phyloP scores from a whole-genome alignment of 768 basidiomycete species.

The Lentinula aciculospora region DNA sequence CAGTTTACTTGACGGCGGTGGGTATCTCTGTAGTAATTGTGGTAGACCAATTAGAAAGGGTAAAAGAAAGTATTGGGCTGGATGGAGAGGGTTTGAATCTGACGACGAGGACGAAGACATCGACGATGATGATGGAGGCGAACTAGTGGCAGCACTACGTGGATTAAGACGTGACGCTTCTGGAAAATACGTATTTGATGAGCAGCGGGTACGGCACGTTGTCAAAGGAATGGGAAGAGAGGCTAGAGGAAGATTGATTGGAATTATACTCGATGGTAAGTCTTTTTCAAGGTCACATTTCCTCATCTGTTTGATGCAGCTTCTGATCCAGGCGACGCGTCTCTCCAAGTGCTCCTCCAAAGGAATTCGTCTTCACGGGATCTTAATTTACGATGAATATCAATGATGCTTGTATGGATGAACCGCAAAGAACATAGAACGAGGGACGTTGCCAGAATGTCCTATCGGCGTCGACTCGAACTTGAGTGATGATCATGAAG shows the following conservation, averaged over 20 bases:
- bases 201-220: constrained; percentile 62
- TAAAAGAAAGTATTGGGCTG: constrained; percentile 67
- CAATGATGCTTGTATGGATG: no score
- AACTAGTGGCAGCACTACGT: constrained; percentile 40
- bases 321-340: constrained; percentile 80
- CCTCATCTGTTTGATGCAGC: constrained; percentile 33
- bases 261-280: constrained; percentile 58
- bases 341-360: constrained; percentile 74
- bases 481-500: no score
- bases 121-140: constrained; percentile 25
- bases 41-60: constrained; percentile 62
- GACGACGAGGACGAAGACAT: constrained; percentile 36
- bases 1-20: constrained; percentile 8
- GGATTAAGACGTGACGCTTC: constrained; percentile 24
- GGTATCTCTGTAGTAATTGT: constrained; percentile 34
- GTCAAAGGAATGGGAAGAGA: constrained; percentile 58
- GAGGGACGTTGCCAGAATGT: no score
- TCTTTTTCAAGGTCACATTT: neutral
- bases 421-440: no score
- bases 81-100: constrained; percentile 45
- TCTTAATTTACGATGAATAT: no score
- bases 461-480: no score
- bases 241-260: constrained; percentile 70
- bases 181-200: constrained; percentile 61
- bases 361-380: no score